Evolutionary conservation across 306 rosid genomes (phyloP), one percentile per base, ranked within the genome.

Genomic region (Castanopsis chinensis): DNA sequence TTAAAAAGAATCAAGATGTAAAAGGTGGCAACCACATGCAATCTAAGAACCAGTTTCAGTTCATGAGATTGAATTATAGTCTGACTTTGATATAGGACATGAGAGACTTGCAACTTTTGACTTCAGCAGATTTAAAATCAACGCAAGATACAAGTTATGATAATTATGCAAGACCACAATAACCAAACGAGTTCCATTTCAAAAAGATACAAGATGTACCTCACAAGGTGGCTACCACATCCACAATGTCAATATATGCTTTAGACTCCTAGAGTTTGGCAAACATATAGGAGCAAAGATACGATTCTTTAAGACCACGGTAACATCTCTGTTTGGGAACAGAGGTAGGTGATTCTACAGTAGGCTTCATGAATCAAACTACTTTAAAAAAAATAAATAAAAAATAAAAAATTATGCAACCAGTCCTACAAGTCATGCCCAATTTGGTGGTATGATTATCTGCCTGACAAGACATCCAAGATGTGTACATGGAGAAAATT

Each of bases 381-480:
- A 65, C 71, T 10, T 54, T 17, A 32, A 15, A 75, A 63, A 45
- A 51, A 20, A 54, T 18, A 75, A 61, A 43, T 20, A 21, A 60
- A 53, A 71, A 32, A 32, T 28, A 61, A 64, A 69, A 54, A 8
- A 0, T 1, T 35, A 7, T 57, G 69, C 51, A 52, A 70, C 49
- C 77, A 9, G 70, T 20, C 65, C 77, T 57, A 53, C 27, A 30
- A 63, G 69, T 19, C 35, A 55, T 54, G 45, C 5, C 65, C 35
- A 54, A 69, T 67, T 70, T 21, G 43, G 37, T 49, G 56, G 71
- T 60, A 61, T 11, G 75, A 28, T 64, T 75, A 35, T 57, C 78
- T 49, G 49, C 70, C 43, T 73, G 9, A 41, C 64, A 61, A 69
- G 81, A 17, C 77, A 81, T 74, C 85, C 37, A 52, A 75, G 63